Conservation (phyloP, 2,329 filamentous ascomycete species). For the Colletotrichum siamense region DNA sequence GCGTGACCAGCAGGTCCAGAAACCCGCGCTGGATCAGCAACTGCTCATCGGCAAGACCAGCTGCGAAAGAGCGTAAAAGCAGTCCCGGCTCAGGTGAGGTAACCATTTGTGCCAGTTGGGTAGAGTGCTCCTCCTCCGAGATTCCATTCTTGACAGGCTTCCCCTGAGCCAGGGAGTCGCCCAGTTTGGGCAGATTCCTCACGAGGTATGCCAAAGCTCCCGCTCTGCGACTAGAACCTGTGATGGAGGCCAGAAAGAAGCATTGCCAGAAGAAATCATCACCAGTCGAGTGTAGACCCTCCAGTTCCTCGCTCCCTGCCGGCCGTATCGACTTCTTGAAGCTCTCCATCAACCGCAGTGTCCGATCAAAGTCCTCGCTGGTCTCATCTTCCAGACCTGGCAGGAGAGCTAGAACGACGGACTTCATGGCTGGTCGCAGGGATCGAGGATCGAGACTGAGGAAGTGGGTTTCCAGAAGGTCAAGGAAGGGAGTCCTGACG, state of each 20-base stretch:
- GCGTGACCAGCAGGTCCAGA: conserved; percentile 88
- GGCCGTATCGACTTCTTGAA: conserved; percentile 74
- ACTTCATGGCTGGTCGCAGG: conserved; percentile 87
- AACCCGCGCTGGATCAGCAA: conserved; percentile 93
- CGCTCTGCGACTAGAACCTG: conserved; percentile 81
- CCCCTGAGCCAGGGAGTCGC: conserved; percentile 39
- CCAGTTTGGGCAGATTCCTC: conserved; percentile 78
- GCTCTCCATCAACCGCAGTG: conserved; percentile 77
- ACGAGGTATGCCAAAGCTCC: conserved; percentile 88
- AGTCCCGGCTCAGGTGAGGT: conserved; percentile 91
- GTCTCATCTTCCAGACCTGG: conserved; percentile 95
- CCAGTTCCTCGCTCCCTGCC: conserved; percentile 53
- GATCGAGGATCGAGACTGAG: conserved; percentile 72
- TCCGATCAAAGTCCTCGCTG: conserved; percentile 94
- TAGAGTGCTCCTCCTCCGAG: conserved; percentile 49
- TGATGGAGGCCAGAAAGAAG: conserved; percentile 92
- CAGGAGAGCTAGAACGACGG: conserved; percentile 85
- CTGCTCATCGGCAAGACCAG: conserved; percentile 86
- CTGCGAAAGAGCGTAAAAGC: conserved; percentile 88
- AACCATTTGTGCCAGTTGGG: conserved; percentile 68
- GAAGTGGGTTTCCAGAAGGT: conserved; percentile 82
- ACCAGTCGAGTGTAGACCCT: conserved; percentile 60
- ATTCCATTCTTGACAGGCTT: conserved; percentile 31
- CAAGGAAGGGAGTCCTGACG: conserved; percentile 84
- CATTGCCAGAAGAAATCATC: conserved; percentile 98